These are phyloP conservation scores for Grosmannia clavigera DNA, from an alignment of 2,329 filamentous ascomycete species.

Conservation along the genomic window DNA sequence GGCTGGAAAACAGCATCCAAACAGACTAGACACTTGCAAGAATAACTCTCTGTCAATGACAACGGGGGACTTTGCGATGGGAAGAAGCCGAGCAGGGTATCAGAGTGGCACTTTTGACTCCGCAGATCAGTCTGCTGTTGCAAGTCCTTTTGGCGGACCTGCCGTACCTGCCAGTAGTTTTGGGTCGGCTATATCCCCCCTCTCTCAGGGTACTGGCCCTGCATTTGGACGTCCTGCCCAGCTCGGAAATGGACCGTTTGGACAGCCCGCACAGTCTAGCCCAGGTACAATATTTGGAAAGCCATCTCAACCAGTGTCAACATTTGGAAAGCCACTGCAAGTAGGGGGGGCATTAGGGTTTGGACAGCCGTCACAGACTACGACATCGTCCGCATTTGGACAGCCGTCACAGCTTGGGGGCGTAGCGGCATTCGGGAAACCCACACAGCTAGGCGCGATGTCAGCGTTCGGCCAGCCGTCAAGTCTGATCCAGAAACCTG, in stretches of 20 bases:
- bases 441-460: conserved; percentile 18
- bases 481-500: conserved; percentile 16
- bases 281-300: conserved; percentile 24
- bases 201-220: conserved; percentile 11
- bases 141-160: conserved; percentile 25
- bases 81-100: conserved; percentile 15
- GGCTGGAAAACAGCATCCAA: conserved; percentile 59
- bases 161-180: conserved; percentile 21
- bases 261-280: conserved; percentile 17
- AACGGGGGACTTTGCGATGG: conserved; percentile 31
- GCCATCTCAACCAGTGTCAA: conserved; percentile 17
- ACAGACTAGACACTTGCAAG: conserved; percentile 53
- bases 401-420: conserved; percentile 15
- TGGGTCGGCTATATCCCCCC: conserved; percentile 26
- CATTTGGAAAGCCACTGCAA: conserved; percentile 26
- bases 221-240: conserved; percentile 20
- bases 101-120: conserved; percentile 20
- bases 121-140: conserved; percentile 11
- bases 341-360: conserved; percentile 18
- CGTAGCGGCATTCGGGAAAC: conserved; percentile 23
- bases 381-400: conserved; percentile 16
- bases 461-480: conserved; percentile 17
- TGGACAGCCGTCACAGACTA: conserved; percentile 22
- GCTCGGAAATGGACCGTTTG: conserved; percentile 17
- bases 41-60: conserved; percentile 28